phyloP scores from a whole-genome alignment of 768 basidiomycete species.

The Paxillus involutus region DNA sequence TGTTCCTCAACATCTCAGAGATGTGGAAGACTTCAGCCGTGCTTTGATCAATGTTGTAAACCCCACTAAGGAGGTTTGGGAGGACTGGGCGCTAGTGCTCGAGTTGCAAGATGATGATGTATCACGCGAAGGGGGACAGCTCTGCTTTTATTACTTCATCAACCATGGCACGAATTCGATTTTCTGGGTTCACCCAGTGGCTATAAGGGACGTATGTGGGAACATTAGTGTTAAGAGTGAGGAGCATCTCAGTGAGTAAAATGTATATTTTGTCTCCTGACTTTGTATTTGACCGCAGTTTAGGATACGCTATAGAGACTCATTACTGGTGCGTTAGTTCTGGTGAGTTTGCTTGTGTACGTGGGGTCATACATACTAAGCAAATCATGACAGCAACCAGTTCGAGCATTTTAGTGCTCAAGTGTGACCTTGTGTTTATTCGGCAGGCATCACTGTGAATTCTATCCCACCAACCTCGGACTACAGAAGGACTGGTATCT shows the following conservation, averaged over 20 bases:
- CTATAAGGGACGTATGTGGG: slow-evolving; percentile 30
- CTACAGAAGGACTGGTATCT: background rate
- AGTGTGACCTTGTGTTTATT: background rate
- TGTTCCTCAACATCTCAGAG: background rate
- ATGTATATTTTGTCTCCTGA: background rate
- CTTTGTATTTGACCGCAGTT: background rate
- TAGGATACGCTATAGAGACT: slow-evolving; percentile 20
- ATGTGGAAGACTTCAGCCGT: background rate
- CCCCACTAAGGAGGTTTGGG: too few relatives aligned
- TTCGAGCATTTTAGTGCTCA: background rate
- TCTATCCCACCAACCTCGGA: background rate
- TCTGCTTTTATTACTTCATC: slow-evolving; percentile 43
- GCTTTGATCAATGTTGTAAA: background rate
- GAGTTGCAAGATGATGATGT: background rate
- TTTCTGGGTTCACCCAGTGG: slow-evolving; percentile 45
- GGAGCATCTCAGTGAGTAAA: background rate
- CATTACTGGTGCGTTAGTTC: slow-evolving; percentile 21
- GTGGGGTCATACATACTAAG: background rate
- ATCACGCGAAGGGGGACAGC: background rate
- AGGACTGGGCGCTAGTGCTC: background rate
- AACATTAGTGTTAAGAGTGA: slow-evolving; percentile 35
- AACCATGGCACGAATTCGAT: slow-evolving; percentile 40
- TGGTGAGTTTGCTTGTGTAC: background rate
- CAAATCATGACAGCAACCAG: background rate
- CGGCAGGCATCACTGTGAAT: background rate